These are phyloP conservation scores for Coemansia sp. DNA, from an alignment of 192 early-diverging fungal species.

Conservation along the genomic window DNA sequence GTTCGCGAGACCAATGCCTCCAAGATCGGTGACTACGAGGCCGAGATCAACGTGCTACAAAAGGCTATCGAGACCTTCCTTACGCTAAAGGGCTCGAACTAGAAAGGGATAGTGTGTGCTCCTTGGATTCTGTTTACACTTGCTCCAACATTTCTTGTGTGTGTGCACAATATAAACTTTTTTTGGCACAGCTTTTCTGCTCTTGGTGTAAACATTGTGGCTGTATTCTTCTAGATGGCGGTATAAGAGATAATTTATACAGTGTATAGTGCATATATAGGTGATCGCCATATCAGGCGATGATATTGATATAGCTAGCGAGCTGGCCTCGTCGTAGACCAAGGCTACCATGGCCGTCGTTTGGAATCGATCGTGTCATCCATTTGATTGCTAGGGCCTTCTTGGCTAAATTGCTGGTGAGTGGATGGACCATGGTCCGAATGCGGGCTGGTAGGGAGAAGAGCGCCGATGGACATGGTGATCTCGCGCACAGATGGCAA, in stretches of 20 bases:
- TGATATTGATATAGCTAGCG: background rate
- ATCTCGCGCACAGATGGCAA: slow-evolving; percentile 54
- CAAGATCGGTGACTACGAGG: slow-evolving; percentile 74
- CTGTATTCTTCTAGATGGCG: background rate
- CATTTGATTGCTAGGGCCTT: background rate
- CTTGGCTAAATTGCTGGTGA: background rate
- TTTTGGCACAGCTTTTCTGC: background rate
- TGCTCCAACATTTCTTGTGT: background rate
- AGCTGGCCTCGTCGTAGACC: background rate
- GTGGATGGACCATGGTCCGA: slow-evolving; percentile 14
- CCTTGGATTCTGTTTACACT: background rate
- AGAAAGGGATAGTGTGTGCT: slow-evolving; percentile 6
- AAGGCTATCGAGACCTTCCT: slow-evolving; percentile 73
- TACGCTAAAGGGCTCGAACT: slow-evolving; percentile 57
- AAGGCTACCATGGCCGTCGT: slow-evolving; percentile 37
- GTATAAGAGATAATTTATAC: background rate
- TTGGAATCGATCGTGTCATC: slow-evolving; percentile 13
- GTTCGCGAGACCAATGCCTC: slow-evolving; percentile 71
- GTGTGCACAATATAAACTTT: background rate
- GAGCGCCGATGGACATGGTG: slow-evolving; percentile 43
- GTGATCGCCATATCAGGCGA: background rate
- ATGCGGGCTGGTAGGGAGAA: slow-evolving; percentile 28
- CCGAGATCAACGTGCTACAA: slow-evolving; percentile 74
- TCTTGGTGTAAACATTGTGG: background rate
- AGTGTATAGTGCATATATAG: too few relatives aligned